Evolutionary conservation across 768 basidiomycete species (phyloP).

Genomic region (Serendipita indica): DNA sequence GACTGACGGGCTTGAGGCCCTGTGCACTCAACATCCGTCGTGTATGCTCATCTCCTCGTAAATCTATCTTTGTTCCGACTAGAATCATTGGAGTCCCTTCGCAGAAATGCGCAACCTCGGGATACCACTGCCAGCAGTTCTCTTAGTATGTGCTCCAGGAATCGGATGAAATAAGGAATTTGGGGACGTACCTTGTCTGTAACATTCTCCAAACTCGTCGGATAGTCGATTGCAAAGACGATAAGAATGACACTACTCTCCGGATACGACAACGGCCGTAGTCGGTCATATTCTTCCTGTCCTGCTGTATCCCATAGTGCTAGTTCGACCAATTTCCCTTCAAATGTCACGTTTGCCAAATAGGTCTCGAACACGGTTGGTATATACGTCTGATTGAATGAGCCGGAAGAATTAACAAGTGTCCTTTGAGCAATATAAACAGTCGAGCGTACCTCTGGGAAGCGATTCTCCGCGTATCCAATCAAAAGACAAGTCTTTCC

Average conservation of each 20-base stretch:
- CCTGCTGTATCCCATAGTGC: conserved; percentile 99
- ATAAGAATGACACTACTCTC: conserved; percentile 86
- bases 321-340: conserved; percentile 79
- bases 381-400: conserved; percentile 56
- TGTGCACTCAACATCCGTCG: conserved; percentile 80
- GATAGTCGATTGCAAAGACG: conserved; percentile 89
- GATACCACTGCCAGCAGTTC: conserved; percentile 54
- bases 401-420: conserved; percentile 12
- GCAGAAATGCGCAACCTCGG: conserved; percentile 87
- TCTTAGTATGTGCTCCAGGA: neutral
- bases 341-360: conserved; percentile 71
- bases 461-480: conserved; percentile 91
- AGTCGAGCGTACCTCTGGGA: conserved; percentile 58
- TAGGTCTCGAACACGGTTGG: conserved; percentile 94
- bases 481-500: conserved; percentile 93
- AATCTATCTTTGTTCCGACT: conserved; percentile 87
- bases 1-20: conserved; percentile 63
- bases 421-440: conserved; percentile 11
- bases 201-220: conserved; percentile 78
- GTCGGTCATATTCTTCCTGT: conserved; percentile 90
- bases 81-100: conserved; percentile 78
- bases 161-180: neutral
- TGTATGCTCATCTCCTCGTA: conserved; percentile 76
- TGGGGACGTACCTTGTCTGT: conserved; percentile 55
- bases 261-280: conserved; percentile 73